These are phyloP conservation scores for Apophysomyces trapeziformis DNA, from an alignment of 371 early-diverging fungal species.

Conservation along the genomic window DNA sequence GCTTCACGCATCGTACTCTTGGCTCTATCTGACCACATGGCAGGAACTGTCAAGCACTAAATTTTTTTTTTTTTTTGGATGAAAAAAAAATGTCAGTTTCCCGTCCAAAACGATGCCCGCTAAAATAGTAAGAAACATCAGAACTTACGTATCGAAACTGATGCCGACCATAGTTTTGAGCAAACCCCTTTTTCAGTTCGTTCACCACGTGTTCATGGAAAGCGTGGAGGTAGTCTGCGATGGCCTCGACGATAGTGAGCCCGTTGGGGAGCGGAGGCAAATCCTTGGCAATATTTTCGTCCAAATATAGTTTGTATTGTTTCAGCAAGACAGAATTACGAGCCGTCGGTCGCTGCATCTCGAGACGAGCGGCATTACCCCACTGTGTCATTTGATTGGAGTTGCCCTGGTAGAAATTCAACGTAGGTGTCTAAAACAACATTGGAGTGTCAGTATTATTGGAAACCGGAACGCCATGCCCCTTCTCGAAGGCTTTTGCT, in stretches of 20 bases:
- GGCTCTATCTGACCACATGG: constrained; percentile 58
- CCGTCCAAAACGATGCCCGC: not conserved
- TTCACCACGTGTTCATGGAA: constrained; percentile 58
- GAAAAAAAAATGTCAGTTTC: not conserved
- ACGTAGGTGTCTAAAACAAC: constrained; percentile 43
- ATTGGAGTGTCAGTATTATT: constrained; percentile 21
- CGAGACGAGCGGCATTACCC: constrained; percentile 61
- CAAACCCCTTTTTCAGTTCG: constrained; percentile 54
- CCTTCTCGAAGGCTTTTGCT: constrained; percentile 11
- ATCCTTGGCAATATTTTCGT: constrained; percentile 57
- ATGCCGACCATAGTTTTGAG: constrained; percentile 39
- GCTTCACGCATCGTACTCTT: constrained; percentile 59
- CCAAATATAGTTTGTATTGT: constrained; percentile 60
- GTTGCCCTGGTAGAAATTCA: constrained; percentile 54
- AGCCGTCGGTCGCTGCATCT: constrained; percentile 54
- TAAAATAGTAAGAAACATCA: not conserved
- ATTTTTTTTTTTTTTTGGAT: not conserved
- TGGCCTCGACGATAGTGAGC: constrained; percentile 54
- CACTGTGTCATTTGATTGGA: constrained; percentile 56
- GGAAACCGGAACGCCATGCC: constrained; percentile 9
- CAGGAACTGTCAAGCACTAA: constrained; percentile 58
- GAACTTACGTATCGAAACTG: constrained; percentile 50
- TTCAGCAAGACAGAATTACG: constrained; percentile 54
- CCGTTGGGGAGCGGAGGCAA: constrained; percentile 56
- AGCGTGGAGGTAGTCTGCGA: constrained; percentile 56